These are phyloP conservation scores for Flaveria floridana DNA, from an alignment of 140 eudicot species.

Conservation along the genomic window DNA sequence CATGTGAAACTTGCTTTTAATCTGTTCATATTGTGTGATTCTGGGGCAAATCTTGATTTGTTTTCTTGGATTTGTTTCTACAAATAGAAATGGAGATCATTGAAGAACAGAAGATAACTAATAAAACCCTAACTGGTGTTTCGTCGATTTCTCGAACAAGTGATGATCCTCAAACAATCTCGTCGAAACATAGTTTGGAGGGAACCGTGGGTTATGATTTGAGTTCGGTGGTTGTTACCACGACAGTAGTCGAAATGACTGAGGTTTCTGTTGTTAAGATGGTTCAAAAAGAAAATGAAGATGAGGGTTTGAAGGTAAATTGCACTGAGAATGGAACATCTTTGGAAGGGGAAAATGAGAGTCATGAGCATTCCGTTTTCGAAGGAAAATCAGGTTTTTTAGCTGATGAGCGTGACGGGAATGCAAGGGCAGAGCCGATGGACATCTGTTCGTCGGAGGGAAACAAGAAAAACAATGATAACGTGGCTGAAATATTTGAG, in stretches of 20 bases:
- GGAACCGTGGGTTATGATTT: background rate
- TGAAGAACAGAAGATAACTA: conserved; percentile 17
- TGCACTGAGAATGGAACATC: conserved; percentile 18
- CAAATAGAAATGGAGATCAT: conserved; percentile 40
- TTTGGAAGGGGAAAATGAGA: conserved; percentile 1
- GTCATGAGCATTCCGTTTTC: no score
- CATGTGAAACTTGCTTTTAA: background rate
- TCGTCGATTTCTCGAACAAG: background rate
- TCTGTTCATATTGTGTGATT: background rate
- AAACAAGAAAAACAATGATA: background rate
- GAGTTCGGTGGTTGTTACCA: conserved; percentile 28
- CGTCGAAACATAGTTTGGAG: conserved; percentile 16
- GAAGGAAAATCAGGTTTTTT: no score
- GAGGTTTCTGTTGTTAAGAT: conserved; percentile 29
- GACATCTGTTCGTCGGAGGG: background rate
- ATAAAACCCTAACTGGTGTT: conserved; percentile 25
- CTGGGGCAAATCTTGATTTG: conserved; percentile 6
- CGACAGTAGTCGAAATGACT: conserved; percentile 24
- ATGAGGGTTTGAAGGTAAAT: conserved; percentile 27
- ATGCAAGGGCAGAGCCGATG: conserved; percentile 5
- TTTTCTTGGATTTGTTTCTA: conserved; percentile 22
- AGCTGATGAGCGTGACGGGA: background rate
- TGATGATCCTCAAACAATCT: conserved; percentile 4
- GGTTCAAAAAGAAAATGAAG: conserved; percentile 2
- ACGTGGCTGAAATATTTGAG: background rate